Percentiles rank a stretch among this genome's conserved stretches.
These are phyloP conservation scores for Eucalyptus caleyi DNA, from an alignment of 345 rosid species.

Conservation along the genomic window DNA sequence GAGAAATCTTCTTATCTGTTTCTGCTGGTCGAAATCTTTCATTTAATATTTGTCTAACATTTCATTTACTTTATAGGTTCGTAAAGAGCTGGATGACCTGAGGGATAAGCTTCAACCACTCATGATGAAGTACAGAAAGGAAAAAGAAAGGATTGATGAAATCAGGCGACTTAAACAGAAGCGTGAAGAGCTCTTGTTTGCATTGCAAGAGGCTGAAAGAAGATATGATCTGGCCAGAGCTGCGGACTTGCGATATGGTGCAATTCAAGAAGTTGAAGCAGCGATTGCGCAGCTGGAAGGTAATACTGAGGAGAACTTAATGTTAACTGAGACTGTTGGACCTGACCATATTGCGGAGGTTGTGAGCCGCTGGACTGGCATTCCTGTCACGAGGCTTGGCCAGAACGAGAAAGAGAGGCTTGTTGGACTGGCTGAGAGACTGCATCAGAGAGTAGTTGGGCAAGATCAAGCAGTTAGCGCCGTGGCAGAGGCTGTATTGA, in stretches of 20 bases:
- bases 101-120: slow-evolving; percentile 89
- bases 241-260: slow-evolving; percentile 83
- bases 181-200: slow-evolving; percentile 60
- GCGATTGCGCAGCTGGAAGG: slow-evolving; percentile 64
- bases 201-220: slow-evolving; percentile 82
- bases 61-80: slow-evolving; percentile 32
- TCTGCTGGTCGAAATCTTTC: not conserved
- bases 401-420: slow-evolving; percentile 77
- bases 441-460: slow-evolving; percentile 82
- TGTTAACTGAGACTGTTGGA: slow-evolving; percentile 79
- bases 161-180: slow-evolving; percentile 69
- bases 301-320: slow-evolving; percentile 29
- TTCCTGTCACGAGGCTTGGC: slow-evolving; percentile 85
- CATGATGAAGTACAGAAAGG: slow-evolving; percentile 69
- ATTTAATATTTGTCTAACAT: not conserved
- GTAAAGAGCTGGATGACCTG: slow-evolving; percentile 82
- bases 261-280: slow-evolving; percentile 65
- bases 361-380: slow-evolving; percentile 92
- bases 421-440: slow-evolving; percentile 66
- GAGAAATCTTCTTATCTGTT: no score
- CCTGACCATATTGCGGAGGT: slow-evolving; percentile 94
- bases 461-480: slow-evolving; percentile 71
- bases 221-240: slow-evolving; percentile 85
- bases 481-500: slow-evolving; percentile 76
- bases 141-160: slow-evolving; percentile 88